These are phyloP conservation scores for Tetradesmus obliquus DNA, from an alignment of 139 green algal species.

Conservation along the genomic window DNA sequence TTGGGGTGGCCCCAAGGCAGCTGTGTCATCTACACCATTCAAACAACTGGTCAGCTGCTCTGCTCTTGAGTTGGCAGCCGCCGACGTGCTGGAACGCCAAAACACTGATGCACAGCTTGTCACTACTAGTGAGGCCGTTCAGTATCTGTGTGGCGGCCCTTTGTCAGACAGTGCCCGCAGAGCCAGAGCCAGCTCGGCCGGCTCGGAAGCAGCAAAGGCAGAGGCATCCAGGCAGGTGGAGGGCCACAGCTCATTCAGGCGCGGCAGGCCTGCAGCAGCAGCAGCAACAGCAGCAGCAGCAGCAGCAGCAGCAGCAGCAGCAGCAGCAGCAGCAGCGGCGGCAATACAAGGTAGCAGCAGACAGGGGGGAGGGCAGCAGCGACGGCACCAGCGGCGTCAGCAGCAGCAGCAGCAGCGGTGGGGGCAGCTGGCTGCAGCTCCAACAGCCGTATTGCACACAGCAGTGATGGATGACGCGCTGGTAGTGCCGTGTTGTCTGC, in stretches of 20 bases:
- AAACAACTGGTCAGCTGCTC: too few relatives aligned
- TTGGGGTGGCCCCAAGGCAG: too few relatives aligned
- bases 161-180: slow-evolving; percentile 11
- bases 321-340: background rate
- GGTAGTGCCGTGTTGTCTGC: too few relatives aligned
- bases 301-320: background rate
- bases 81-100: background rate
- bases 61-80: too few relatives aligned
- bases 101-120: background rate
- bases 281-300: background rate
- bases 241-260: slow-evolving; percentile 35
- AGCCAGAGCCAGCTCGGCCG: slow-evolving; percentile 4
- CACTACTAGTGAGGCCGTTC: background rate
- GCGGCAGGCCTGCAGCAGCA: slow-evolving; percentile 13
- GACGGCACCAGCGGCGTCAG: background rate
- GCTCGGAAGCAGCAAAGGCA: slow-evolving; percentile 15
- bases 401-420: background rate
- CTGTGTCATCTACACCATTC: too few relatives aligned
- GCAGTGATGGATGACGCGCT: too few relatives aligned
- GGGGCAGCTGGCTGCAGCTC: background rate
- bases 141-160: slow-evolving; percentile 13
- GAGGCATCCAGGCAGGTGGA: background rate
- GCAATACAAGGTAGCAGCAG: background rate
- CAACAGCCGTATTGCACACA: too few relatives aligned
- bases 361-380: background rate